phyloP scores from a whole-genome alignment of 345 rosid species.

The Syzygium aromaticum region DNA sequence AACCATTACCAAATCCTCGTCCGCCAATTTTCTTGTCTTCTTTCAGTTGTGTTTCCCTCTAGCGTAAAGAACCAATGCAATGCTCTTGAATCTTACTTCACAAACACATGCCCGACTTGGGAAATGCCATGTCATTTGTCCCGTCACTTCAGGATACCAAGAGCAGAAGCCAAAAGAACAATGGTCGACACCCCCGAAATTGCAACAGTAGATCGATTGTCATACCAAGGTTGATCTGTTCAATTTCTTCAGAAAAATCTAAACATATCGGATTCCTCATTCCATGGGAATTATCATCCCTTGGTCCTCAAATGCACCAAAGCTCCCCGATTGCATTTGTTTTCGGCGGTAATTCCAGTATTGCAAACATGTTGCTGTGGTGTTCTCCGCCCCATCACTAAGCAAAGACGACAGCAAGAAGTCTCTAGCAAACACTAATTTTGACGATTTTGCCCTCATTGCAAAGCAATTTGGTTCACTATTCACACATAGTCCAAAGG shows the following conservation, averaged over 20 bases:
- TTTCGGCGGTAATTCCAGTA: slow-evolving; percentile 18
- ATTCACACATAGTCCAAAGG: not conserved
- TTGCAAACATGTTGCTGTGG: not conserved
- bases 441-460: not conserved
- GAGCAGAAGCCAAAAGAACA: not conserved
- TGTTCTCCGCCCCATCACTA: slow-evolving; percentile 13
- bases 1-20: not conserved
- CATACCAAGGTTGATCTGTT: not conserved
- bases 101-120: not conserved
- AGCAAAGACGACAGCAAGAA: not conserved
- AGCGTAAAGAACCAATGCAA: not conserved
- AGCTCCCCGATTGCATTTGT: not conserved
- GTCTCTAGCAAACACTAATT: not conserved
- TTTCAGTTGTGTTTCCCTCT: not conserved
- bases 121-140: not conserved
- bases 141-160: not conserved
- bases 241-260: not conserved
- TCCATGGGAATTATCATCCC: not conserved
- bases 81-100: not conserved
- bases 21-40: not conserved
- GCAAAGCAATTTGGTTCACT: not conserved
- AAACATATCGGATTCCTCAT: not conserved
- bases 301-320: not conserved
- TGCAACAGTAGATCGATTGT: not conserved
- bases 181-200: not conserved